A percentile compares a stretch with the other conserved stretches of the same genome.
Evolutionary conservation across 306 rosid genomes (phyloP).

Genomic region (Vigna angularis): DNA sequence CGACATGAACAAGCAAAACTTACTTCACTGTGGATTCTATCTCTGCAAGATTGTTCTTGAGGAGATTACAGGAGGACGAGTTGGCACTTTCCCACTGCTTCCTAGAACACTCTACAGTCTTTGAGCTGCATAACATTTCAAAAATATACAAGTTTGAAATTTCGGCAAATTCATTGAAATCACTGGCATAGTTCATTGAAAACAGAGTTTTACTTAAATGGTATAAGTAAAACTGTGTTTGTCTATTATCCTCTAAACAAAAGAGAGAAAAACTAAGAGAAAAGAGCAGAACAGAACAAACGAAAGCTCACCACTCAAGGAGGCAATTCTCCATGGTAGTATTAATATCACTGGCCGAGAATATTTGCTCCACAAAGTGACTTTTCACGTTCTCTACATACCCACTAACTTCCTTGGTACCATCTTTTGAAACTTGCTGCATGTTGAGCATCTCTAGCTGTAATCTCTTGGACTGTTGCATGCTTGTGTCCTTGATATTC

Average conservation of each 20-base stretch:
- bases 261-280: background rate
- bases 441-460: conserved; percentile 63
- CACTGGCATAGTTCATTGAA: background rate
- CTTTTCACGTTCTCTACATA: conserved; percentile 58
- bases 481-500: conserved; percentile 55
- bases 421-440: conserved; percentile 67
- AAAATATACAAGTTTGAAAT: background rate
- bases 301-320: conserved; percentile 69
- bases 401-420: conserved; percentile 55
- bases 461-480: conserved; percentile 60
- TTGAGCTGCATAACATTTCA: conserved; percentile 66
- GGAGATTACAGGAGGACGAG: conserved; percentile 54
- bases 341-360: conserved; percentile 55
- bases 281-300: background rate
- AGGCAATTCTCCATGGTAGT: conserved; percentile 61
- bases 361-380: conserved; percentile 58
- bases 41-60: conserved; percentile 54
- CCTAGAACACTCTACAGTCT: conserved; percentile 57
- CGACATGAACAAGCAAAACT: conserved; percentile 43
- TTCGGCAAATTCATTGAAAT: background rate
- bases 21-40: conserved; percentile 69
- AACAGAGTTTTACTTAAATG: too few species aligned
- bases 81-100: conserved; percentile 74
- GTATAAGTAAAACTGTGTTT: too few species aligned
- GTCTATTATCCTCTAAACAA: too few species aligned